A percentile compares a stretch with the other conserved stretches of the same genome.
Evolutionary conservation across 2,329 filamentous ascomycete genomes (phyloP).

Genomic region (Coniella vitis): DNA sequence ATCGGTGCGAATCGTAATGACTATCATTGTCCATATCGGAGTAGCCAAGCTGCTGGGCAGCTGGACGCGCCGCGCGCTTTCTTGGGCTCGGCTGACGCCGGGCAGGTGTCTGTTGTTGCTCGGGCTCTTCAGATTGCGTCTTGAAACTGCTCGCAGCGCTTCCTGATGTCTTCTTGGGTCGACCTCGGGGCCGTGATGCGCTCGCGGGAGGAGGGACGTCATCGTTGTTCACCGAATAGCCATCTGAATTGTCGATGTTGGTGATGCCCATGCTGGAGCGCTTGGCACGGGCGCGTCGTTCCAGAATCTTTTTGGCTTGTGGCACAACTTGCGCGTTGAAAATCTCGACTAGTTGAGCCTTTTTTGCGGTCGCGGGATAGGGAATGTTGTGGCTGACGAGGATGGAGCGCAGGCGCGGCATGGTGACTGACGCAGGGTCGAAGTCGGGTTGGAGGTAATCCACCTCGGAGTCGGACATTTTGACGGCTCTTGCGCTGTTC

Average conservation of each 20-base stretch:
- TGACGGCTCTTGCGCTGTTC: constrained; percentile 14
- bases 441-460: constrained; percentile 86
- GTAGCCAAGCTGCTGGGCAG: constrained; percentile 46
- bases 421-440: constrained; percentile 74
- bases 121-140: constrained; percentile 42
- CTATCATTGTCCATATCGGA: constrained; percentile 46
- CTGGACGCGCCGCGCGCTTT: constrained; percentile 48
- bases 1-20: constrained; percentile 11
- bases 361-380: constrained; percentile 88
- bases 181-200: constrained; percentile 23
- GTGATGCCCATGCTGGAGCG: constrained; percentile 82
- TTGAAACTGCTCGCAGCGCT: constrained; percentile 47
- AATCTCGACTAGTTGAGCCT: constrained; percentile 76
- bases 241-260: constrained; percentile 59
- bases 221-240: constrained; percentile 52
- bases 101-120: constrained; percentile 26
- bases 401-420: constrained; percentile 84
- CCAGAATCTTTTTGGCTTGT: constrained; percentile 69
- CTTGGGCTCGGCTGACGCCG: constrained; percentile 39
- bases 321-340: constrained; percentile 75
- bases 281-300: constrained; percentile 69
- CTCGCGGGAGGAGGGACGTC: constrained; percentile 44
- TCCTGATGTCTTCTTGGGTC: constrained; percentile 45
- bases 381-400: constrained; percentile 81
- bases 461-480: constrained; percentile 61